A percentile compares a stretch with the other conserved stretches of the same genome.
phyloP scores from a whole-genome alignment of 805 yeast species.

The Pichia thaimueangensis region DNA sequence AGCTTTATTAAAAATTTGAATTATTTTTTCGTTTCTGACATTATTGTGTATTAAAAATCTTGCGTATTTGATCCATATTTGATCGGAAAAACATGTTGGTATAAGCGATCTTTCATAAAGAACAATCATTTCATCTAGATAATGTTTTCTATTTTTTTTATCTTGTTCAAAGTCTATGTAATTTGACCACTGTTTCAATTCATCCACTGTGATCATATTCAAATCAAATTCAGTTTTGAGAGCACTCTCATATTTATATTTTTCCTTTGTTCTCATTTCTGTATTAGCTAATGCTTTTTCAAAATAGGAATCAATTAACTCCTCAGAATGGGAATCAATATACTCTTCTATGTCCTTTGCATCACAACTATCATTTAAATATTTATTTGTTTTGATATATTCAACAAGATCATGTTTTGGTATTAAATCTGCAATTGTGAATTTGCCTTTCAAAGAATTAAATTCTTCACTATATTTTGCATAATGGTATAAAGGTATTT shows the following conservation, averaged over 20 bases:
- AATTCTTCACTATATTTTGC: conserved; percentile 62
- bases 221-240: conserved; percentile 56
- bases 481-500: conserved; percentile 79
- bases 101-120: conserved; percentile 70
- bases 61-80: conserved; percentile 64
- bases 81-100: conserved; percentile 54
- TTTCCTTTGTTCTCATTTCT: conserved; percentile 45
- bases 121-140: conserved; percentile 29
- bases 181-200: conserved; percentile 47
- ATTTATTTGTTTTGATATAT: conserved; percentile 18
- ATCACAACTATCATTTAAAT: conserved; percentile 3
- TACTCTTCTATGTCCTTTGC: not conserved
- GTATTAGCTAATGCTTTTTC: conserved; percentile 38
- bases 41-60: conserved; percentile 39
- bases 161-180: conserved; percentile 50
- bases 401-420: conserved; percentile 25
- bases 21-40: conserved; percentile 27
- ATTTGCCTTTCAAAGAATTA: conserved; percentile 32
- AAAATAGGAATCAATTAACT: conserved; percentile 38
- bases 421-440: conserved; percentile 29
- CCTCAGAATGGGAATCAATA: conserved; percentile 15
- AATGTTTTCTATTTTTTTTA: conserved; percentile 12
- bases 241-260: conserved; percentile 70
- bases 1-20: conserved; percentile 45
- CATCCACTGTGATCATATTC: conserved; percentile 36